Percentiles rank a stretch among this genome's conserved stretches.
Evolutionary conservation across 352 stramenopile species (phyloP).

Genomic region (Phytophthora brassicae): DNA sequence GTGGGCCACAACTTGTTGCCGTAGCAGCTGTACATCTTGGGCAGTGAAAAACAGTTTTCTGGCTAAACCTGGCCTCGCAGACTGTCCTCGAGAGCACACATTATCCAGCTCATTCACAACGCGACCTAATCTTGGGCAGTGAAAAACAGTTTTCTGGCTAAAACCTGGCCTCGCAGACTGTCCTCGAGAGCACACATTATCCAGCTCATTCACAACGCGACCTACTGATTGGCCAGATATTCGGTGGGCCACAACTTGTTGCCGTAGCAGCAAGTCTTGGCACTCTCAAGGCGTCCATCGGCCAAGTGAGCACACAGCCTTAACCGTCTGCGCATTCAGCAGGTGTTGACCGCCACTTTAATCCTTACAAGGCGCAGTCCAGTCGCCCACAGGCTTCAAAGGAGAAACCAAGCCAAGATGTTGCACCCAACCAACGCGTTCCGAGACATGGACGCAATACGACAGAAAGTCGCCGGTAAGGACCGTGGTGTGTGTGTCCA

Average conservation of each 20-base stretch:
- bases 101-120: no score
- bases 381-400: constrained; percentile 4
- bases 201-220: constrained; percentile 4
- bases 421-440: constrained; percentile 64
- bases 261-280: neutral
- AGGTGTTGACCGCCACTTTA: constrained; percentile 5
- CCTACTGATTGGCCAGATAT: constrained; percentile 25
- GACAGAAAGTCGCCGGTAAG: constrained; percentile 55
- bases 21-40: no score
- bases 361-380: constrained; percentile 12
- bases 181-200: constrained; percentile 7
- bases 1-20: constrained; percentile 16
- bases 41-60: neutral
- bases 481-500: no score
- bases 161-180: constrained; percentile 21
- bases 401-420: constrained; percentile 21
- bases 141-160: constrained; percentile 8
- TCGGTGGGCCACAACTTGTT: constrained; percentile 15
- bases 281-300: no score
- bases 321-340: constrained; percentile 23
- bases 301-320: constrained; percentile 29
- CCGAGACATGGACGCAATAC: constrained; percentile 55
- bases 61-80: neutral
- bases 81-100: no score
- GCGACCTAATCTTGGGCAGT: no score